Evolutionary conservation across 2,329 filamentous ascomycete genomes (phyloP), one percentile per base, ranked within the genome.

Genomic region (Thermothelomyces thermophilus): DNA sequence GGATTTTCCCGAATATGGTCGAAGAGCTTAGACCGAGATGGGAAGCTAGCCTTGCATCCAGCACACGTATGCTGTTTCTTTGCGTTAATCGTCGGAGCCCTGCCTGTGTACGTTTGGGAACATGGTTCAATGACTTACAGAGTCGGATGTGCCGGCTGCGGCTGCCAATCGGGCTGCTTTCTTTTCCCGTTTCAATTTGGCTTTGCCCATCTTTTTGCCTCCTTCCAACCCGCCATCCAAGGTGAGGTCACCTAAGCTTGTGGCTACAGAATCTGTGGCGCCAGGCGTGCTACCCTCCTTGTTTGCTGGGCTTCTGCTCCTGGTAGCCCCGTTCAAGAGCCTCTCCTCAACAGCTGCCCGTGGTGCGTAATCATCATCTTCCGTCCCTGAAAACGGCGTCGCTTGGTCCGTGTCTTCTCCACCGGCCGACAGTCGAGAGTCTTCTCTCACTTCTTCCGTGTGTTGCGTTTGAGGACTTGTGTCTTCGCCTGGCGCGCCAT

Each of bases 21-120:
- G 64, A 91, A 91, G 16, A 94, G 68, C 57, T 81, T 82, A 5
- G 79, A 85, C 58, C 82, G 84, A 1, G 84, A 88, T 0, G 78
- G 56, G 49, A 79, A 80, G 1, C 51, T 55, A 50, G 68, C 66
- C 2, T 67, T 62, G 57, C 77, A 80, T 14, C 70, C 64, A 22
- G 66, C 61, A 57, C 76, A 79, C 49, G 57, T 66, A 47, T 74
- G 66, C 66, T 72, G 44, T 44, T 48, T 47, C 20, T 14, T 28
- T 20, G n/a, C 13, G 41, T 50, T 17, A 46, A 43, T 36, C n/a
- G 11, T 9, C 10, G 13, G 26, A 9, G 13, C 33, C 3, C 33
- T 30, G 7, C 16, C 26, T 33, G 16, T 39, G 19, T 20, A 26
- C n/a, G n/a, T 34, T n/a, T 16, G 34, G 42, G 14, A 33, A n/a